Evolutionary conservation across 768 basidiomycete species (phyloP).

Genomic region (Lactarius deliciosus): DNA sequence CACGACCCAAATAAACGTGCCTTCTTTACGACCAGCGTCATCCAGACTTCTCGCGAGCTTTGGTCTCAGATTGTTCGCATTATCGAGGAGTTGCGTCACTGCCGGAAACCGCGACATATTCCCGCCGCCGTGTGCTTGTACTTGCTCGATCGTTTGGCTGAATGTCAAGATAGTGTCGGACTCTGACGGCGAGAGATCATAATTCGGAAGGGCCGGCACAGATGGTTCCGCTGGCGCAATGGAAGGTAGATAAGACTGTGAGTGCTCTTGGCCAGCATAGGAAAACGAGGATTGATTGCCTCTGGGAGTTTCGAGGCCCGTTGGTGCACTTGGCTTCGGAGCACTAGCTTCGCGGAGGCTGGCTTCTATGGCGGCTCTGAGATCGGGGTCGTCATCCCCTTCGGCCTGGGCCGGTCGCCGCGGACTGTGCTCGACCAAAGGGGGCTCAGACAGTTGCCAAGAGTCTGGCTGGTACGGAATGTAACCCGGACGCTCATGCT

Average conservation of each 20-base stretch:
- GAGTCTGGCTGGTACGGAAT: constrained; percentile 59
- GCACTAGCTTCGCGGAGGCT: constrained; percentile 83
- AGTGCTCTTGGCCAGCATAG: constrained; percentile 39
- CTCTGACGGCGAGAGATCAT: constrained; percentile 82
- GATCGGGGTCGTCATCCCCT: constrained; percentile 89
- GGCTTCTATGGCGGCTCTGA: constrained; percentile 93
- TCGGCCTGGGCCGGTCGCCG: constrained; percentile 38
- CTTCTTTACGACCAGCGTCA: constrained; percentile 82
- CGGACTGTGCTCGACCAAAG: constrained; percentile 46
- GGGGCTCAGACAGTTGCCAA: constrained; percentile 70
- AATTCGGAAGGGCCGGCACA: constrained; percentile 60
- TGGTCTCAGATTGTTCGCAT: constrained; percentile 72
- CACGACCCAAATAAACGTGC: constrained; percentile 44
- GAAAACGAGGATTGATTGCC: constrained; percentile 44
- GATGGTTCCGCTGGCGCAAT: constrained; percentile 42
- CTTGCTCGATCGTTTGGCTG: constrained; percentile 85
- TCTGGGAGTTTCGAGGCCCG: constrained; percentile 52
- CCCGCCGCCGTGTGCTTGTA: constrained; percentile 70
- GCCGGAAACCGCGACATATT: constrained; percentile 83
- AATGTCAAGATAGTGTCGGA: constrained; percentile 87
- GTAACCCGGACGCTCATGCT: constrained; percentile 58
- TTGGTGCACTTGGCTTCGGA: constrained; percentile 76
- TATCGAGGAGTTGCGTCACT: constrained; percentile 81
- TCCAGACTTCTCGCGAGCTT: constrained; percentile 83
- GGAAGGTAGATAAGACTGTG: constrained; percentile 48